Conservation (phyloP, 306 rosid genomes). For the Rubus parviflorus region DNA sequence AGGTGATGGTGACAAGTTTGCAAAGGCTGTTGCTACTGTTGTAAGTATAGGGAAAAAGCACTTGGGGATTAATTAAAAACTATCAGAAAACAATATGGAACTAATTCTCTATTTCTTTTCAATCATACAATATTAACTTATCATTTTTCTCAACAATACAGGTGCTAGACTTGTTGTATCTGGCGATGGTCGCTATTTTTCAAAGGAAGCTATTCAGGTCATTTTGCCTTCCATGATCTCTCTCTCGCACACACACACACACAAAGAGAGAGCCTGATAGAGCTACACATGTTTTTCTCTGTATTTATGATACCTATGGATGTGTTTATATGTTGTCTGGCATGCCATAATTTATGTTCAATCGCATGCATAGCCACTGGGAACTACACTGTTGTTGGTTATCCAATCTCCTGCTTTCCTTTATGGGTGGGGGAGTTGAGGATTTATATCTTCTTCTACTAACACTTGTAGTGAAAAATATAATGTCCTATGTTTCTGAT, state of each 20-base stretch:
- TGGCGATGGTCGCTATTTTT: conserved; percentile 96
- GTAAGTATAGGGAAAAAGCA: not conserved
- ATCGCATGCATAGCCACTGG: not conserved
- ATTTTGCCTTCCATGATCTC: not conserved
- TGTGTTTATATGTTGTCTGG: too few species aligned
- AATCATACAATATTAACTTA: not conserved
- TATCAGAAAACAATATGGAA: not conserved
- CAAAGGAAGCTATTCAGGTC: conserved; percentile 96
- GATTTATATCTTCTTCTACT: not conserved
- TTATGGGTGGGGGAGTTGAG: not conserved
- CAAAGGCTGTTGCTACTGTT: not conserved
- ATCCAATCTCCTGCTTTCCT: not conserved
- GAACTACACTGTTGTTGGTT: not conserved
- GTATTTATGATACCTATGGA: not conserved
- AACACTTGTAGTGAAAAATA: not conserved
- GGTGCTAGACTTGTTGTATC: conserved; percentile 95
- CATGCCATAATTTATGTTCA: not conserved
- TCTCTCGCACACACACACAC: not conserved
- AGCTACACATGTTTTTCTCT: not conserved
- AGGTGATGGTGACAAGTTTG: not conserved
- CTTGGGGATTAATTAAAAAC: not conserved
- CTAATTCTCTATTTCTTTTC: not conserved
- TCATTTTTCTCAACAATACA: conserved; percentile 27
- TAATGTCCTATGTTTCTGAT: conserved; percentile 11
- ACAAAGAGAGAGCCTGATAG: not conserved